A percentile compares a stretch with the other conserved stretches of the same genome.
phyloP scores from a whole-genome alignment of 257 asterid species.

The Lavandula angustifolia region DNA sequence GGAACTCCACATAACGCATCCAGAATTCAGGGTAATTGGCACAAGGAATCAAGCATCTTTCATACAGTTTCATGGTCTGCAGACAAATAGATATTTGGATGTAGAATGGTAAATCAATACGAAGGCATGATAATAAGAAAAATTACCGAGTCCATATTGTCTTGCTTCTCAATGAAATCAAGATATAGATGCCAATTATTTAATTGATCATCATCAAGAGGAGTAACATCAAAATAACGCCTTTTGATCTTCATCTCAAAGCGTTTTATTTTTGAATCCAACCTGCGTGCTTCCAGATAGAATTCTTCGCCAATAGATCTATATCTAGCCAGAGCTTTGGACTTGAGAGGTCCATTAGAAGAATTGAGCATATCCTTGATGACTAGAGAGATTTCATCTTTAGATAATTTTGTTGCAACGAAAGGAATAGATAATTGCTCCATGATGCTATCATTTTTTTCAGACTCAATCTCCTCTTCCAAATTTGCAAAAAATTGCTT shows the following conservation, averaged over 20 bases:
- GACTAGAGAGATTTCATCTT: slow-evolving; percentile 56
- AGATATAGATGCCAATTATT: slow-evolving; percentile 84
- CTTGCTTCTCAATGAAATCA: slow-evolving; percentile 75
- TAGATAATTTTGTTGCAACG: slow-evolving; percentile 39
- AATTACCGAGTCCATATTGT: slow-evolving; percentile 69
- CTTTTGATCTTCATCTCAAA: slow-evolving; percentile 66
- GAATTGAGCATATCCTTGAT: slow-evolving; percentile 71
- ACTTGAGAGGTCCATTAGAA: slow-evolving; percentile 48
- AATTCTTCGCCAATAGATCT: slow-evolving; percentile 65
- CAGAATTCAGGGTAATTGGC: slow-evolving; percentile 88
- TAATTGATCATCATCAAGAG: slow-evolving; percentile 70
- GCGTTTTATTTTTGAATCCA: slow-evolving; percentile 60
- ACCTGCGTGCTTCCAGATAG: slow-evolving; percentile 58
- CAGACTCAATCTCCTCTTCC: slow-evolving; percentile 63
- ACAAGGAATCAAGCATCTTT: slow-evolving; percentile 93
- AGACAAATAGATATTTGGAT: slow-evolving; percentile 18
- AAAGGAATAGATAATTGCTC: slow-evolving; percentile 42
- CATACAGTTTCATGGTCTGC: slow-evolving; percentile 80
- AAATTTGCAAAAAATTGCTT: slow-evolving; percentile 66
- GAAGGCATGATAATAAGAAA: slow-evolving; percentile 9
- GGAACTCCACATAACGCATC: slow-evolving; percentile 84
- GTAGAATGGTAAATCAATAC: slow-evolving; percentile 19
- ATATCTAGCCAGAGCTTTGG: slow-evolving; percentile 66
- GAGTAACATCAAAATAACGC: slow-evolving; percentile 59
- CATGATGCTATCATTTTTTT: slow-evolving; percentile 37